These are phyloP conservation scores for Backusella westeae DNA, from an alignment of 192 early-diverging fungal genomes.

Conservation along the genomic window DNA sequence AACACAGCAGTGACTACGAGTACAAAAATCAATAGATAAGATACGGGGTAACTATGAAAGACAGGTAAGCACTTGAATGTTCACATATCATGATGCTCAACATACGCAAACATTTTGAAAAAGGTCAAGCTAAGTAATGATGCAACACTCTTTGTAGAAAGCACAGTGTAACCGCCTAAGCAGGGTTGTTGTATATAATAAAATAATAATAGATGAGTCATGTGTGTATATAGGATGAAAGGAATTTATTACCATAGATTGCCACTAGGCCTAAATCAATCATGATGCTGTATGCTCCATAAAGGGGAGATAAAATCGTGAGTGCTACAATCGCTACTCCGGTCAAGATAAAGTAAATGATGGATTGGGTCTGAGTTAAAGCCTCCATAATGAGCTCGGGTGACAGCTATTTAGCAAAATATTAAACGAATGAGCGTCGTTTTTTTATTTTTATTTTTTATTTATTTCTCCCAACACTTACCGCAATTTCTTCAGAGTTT, in stretches of 20 bases:
- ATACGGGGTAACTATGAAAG: constrained; percentile 48
- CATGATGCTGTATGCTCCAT: constrained; percentile 53
- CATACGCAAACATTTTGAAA: constrained; percentile 56
- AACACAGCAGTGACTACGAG: constrained; percentile 61
- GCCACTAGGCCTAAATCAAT: constrained; percentile 67
- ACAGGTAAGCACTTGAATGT: no score
- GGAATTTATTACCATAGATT: constrained; percentile 54
- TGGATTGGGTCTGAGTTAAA: constrained; percentile 45
- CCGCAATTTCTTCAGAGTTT: constrained; percentile 53
- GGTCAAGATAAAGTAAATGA: constrained; percentile 55
- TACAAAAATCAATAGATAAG: constrained; percentile 59
- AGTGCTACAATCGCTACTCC: constrained; percentile 33
- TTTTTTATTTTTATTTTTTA: no score
- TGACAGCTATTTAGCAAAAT: constrained; percentile 34
- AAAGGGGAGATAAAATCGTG: constrained; percentile 41
- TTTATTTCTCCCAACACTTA: constrained; percentile 12
- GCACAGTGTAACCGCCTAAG: constrained; percentile 69
- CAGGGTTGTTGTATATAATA: not conserved
- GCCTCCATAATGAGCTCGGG: constrained; percentile 52
- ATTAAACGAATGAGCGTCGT: not conserved
- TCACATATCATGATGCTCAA: no score
- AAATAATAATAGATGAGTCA: not conserved
- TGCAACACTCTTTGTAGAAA: constrained; percentile 68
- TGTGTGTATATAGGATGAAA: not conserved
- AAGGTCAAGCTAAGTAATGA: constrained; percentile 63